Evolutionary conservation across 2,329 filamentous ascomycete species (phyloP).

Genomic region (Tricladium varicosporioides): DNA sequence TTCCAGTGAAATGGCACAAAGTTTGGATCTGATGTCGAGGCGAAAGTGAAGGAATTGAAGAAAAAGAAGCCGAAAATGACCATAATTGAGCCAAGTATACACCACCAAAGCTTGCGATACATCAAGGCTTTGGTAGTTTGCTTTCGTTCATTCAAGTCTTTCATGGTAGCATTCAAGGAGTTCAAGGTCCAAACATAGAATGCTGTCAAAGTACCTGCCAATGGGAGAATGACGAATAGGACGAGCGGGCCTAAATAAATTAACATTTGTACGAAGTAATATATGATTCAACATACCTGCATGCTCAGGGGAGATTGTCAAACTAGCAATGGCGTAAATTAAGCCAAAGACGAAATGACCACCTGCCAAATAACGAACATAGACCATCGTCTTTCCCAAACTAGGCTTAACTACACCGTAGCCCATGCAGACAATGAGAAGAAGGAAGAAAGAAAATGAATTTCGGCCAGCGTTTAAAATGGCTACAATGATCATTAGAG

Average conservation of each 20-base stretch:
- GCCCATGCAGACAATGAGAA: slow-evolving; percentile 98
- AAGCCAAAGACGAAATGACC: slow-evolving; percentile 94
- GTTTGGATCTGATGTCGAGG: slow-evolving; percentile 77
- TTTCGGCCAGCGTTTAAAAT: slow-evolving; percentile 91
- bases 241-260: slow-evolving; percentile 69
- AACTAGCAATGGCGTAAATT: slow-evolving; percentile 85
- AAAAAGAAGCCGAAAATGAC: slow-evolving; percentile 99
- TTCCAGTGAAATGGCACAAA: slow-evolving; percentile 98
- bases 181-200: slow-evolving; percentile 99
- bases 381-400: slow-evolving; percentile 90
- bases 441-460: slow-evolving; percentile 96
- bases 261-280: slow-evolving; percentile 3
- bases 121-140: slow-evolving; percentile 90
- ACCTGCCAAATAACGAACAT: slow-evolving; percentile 84
- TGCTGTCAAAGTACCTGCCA: slow-evolving; percentile 87
- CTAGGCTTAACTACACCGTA: slow-evolving; percentile 96
- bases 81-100: slow-evolving; percentile 85
- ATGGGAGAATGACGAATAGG: slow-evolving; percentile 86
- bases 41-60: slow-evolving; percentile 94
- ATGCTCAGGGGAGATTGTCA: slow-evolving; percentile 84
- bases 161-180: slow-evolving; percentile 90
- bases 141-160: slow-evolving; percentile 91
- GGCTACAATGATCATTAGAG: slow-evolving; percentile 86
- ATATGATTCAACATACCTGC: slow-evolving; percentile 52
- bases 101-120: slow-evolving; percentile 99